These are phyloP conservation scores for Rhizopogon vesiculosus DNA, from an alignment of 768 basidiomycete species.

Conservation along the genomic window DNA sequence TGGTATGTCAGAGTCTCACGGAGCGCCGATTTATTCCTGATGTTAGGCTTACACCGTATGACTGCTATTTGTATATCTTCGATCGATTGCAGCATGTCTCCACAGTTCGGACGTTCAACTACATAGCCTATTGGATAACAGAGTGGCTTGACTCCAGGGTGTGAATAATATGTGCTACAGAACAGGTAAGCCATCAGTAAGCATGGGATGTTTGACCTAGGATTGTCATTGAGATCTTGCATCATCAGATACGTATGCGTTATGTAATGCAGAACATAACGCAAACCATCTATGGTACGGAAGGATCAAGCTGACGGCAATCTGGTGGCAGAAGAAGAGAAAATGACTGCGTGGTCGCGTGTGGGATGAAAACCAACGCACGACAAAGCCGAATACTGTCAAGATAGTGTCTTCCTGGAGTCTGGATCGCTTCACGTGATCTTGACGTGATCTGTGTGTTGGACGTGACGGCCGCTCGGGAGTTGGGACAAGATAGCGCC, in stretches of 20 bases:
- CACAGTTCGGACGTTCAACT: neutral
- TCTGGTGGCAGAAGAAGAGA: neutral
- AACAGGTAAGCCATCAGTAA: neutral
- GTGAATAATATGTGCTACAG: neutral
- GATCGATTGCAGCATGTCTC: neutral
- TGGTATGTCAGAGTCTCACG: neutral
- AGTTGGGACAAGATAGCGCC: neutral
- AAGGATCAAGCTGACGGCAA: neutral
- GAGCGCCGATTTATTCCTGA: neutral
- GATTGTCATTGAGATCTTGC: neutral
- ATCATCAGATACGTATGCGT: neutral
- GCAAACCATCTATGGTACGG: neutral
- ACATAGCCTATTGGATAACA: neutral
- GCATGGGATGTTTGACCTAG: neutral
- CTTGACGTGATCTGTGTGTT: neutral
- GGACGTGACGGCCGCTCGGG: no score
- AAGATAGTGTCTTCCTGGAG: neutral
- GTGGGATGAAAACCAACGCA: neutral
- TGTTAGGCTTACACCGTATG: no score
- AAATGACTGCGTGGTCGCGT: neutral
- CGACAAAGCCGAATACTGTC: neutral
- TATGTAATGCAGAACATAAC: neutral
- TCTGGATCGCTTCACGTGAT: neutral
- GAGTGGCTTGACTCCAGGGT: neutral
- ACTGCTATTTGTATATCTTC: neutral